Conservation (phyloP, 352 stramenopile genomes). For the Blastocystis sp. region DNA sequence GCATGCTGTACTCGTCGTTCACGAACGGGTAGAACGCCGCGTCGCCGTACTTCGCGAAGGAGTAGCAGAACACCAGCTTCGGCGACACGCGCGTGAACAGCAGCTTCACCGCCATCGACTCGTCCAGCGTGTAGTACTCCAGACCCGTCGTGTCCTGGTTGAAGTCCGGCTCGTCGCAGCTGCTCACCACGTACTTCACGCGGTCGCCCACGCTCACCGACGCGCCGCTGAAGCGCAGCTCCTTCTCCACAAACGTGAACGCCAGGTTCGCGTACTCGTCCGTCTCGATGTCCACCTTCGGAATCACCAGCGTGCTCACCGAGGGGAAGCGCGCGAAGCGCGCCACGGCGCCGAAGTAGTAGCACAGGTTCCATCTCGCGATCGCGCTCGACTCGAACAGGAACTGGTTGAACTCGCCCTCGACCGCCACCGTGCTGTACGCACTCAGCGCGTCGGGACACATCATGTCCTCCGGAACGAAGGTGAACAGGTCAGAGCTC, state of each 20-base stretch:
- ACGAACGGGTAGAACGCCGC: slow-evolving; percentile 40
- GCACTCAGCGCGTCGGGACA: background rate
- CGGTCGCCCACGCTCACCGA: slow-evolving; percentile 30
- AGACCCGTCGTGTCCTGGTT: slow-evolving; percentile 1
- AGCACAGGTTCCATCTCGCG: slow-evolving; percentile 19
- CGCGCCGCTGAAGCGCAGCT: background rate
- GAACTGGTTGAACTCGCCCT: slow-evolving; percentile 3
- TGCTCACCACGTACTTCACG: slow-evolving; percentile 59
- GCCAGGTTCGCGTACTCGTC: slow-evolving; percentile 2
- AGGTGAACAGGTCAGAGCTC: slow-evolving; percentile 7
- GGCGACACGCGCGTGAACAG: background rate
- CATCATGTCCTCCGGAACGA: background rate
- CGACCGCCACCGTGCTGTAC: background rate
- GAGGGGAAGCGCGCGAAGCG: slow-evolving; percentile 7
- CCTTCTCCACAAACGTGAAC: slow-evolving; percentile 64
- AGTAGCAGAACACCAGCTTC: slow-evolving; percentile 51
- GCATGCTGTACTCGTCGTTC: slow-evolving; percentile 59
- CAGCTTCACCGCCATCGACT: background rate
- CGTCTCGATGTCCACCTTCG: background rate
- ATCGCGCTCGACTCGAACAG: background rate
- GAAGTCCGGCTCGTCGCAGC: slow-evolving; percentile 49
- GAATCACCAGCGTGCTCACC: slow-evolving; percentile 21
- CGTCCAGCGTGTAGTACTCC: slow-evolving; percentile 59
- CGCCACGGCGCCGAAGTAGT: slow-evolving; percentile 18
- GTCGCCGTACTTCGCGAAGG: slow-evolving; percentile 25